Evolutionary conservation across 2,329 filamentous ascomycete genomes (phyloP).

Genomic region (Xylariaceae sp.): DNA sequence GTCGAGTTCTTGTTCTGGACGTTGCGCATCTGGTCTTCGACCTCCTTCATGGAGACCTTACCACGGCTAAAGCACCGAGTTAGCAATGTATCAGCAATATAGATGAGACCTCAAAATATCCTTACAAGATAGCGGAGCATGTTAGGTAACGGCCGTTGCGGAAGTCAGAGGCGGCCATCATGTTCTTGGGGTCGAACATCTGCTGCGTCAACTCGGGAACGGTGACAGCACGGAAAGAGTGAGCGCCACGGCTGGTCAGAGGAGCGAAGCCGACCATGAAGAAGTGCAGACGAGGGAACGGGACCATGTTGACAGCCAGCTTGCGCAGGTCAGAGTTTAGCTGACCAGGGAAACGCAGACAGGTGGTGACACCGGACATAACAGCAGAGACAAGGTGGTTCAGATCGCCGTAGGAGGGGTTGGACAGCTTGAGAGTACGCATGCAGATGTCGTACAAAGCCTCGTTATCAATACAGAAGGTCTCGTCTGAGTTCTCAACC

Average conservation of each 20-base stretch:
- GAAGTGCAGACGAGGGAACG: slow-evolving; percentile 99
- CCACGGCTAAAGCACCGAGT: slow-evolving; percentile 68
- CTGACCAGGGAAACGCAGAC: slow-evolving; percentile 98
- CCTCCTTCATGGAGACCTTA: slow-evolving; percentile 99
- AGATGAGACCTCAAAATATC: slow-evolving; percentile 20
- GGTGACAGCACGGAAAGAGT: slow-evolving; percentile 96
- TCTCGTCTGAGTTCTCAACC: slow-evolving; percentile 99
- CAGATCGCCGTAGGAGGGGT: slow-evolving; percentile 97
- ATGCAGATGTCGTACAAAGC: slow-evolving; percentile 99
- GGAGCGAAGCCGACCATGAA: slow-evolving; percentile 99
- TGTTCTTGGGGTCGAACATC: slow-evolving; percentile 99
- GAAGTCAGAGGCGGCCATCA: slow-evolving; percentile 99
- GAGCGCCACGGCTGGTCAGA: slow-evolving; percentile 86
- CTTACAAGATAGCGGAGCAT: slow-evolving; percentile 96
- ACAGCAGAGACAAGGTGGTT: slow-evolving; percentile 99
- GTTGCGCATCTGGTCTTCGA: slow-evolving; percentile 99
- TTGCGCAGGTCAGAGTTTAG: slow-evolving; percentile 99
- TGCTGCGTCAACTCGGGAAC: slow-evolving; percentile 99
- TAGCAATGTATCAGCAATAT: slow-evolving; percentile 22
- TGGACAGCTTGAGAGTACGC: slow-evolving; percentile 97
- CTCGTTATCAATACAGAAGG: slow-evolving; percentile 99
- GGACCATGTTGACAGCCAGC: slow-evolving; percentile 99
- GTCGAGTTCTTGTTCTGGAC: slow-evolving; percentile 99
- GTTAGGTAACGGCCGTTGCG: slow-evolving; percentile 99
- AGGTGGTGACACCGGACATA: slow-evolving; percentile 99